Base-by-base conservation (phyloP, 495 filamentous ascomycete species). In the Hypoxylon rickii region DNA sequence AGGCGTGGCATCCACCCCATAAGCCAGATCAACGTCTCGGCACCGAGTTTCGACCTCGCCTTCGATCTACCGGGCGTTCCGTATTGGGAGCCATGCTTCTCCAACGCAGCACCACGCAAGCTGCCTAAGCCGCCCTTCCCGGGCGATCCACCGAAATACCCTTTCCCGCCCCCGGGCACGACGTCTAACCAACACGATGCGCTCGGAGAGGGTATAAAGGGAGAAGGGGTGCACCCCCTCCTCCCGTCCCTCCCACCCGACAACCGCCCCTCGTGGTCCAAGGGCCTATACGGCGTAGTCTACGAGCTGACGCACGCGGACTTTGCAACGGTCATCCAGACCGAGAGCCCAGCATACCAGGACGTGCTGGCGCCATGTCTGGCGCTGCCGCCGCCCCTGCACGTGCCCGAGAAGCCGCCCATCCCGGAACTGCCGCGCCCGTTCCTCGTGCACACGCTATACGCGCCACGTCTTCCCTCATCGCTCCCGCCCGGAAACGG, bases 71-170 rank as follows among this genome's bases (percentile, higher is more conserved):
- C 92, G 0, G 92, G 90, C 0, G 63, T 97, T 7, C 89, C 94
- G 0, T 98, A 97, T 72, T 57, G 70, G 8, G 94, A 98, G 70
- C 94, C 94, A 0, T 94, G 93, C 67, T 96, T 97, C 68, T 92
- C 92, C 24, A 96, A 94, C 61, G 87, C 88, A 1, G 76, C 76
- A 26, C 76, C 78, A 26, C 81, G 85, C 37, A 76, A 84, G 61
- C 42, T 78, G 36, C 72, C 64, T 3, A 70, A 48, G 26, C 70
- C 64, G 18, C 61, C 66, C 15, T 50, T 64, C 44, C 44, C 51
- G 12, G 38, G 49, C 34, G 32, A 58, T 60, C 70, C 69, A 15
- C 68, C 74, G 2, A 55, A 65, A 15, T 41, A 21, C 7, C 56
- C 46, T 7, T 38, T 74, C 20, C 58, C 58, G n/a, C 44, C 65